Conservation (phyloP, 768 basidiomycete genomes). For the Hygrophorus pudorinus region DNA sequence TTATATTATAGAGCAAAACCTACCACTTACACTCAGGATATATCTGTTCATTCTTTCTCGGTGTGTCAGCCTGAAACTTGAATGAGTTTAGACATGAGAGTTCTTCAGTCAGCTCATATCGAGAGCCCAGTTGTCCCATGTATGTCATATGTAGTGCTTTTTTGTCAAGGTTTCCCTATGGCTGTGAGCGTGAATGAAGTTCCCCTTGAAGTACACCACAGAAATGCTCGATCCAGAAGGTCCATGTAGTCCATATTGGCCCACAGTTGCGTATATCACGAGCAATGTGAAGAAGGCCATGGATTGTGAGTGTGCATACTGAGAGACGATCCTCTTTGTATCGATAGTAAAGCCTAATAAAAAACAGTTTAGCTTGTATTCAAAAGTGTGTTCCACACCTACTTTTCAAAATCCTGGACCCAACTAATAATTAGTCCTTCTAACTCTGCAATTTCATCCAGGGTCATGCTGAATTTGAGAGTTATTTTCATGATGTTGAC, state of each 20-base stretch:
- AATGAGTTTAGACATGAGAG: neutral
- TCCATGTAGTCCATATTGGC: conserved; percentile 26
- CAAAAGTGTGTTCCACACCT: conserved; percentile 1
- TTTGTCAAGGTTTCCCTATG: conserved; percentile 20
- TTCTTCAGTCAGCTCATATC: conserved; percentile 17
- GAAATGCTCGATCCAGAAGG: conserved; percentile 25
- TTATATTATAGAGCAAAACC: neutral
- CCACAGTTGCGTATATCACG: conserved; percentile 21
- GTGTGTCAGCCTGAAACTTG: neutral
- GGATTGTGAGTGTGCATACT: conserved; percentile 21
- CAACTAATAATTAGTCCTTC: conserved; percentile 20
- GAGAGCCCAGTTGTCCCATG: conserved; percentile 14
- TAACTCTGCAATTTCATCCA: conserved; percentile 16
- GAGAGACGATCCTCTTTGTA: conserved; percentile 16
- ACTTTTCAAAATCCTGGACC: conserved; percentile 31
- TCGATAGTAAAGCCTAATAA: conserved; percentile 22
- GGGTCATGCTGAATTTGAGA: conserved; percentile 21
- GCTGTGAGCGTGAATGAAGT: conserved; percentile 15
- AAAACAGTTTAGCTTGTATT: conserved; percentile 7
- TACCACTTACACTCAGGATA: conserved; percentile 8
- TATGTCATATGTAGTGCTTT: conserved; percentile 16
- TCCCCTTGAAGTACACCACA: conserved; percentile 19
- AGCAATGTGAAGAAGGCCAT: conserved; percentile 23
- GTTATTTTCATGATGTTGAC: conserved; percentile 24
- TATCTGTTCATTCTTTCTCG: neutral